Percentiles rank a stretch among this genome's conserved stretches.
Conservation (phyloP, 2,329 filamentous ascomycete species). For the Xylariaceae sp. region DNA sequence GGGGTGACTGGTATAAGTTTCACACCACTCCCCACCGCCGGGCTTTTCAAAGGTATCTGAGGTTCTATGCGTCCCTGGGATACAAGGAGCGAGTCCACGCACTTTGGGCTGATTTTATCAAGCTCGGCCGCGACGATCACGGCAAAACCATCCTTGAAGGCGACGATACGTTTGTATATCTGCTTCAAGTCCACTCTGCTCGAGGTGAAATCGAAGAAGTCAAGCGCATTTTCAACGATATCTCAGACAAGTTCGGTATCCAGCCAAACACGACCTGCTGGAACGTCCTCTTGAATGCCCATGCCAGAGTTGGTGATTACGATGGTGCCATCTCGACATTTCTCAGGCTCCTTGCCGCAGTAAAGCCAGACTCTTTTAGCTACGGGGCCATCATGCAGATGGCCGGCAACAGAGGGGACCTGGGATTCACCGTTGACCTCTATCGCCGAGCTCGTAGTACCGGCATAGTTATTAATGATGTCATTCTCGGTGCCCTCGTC, state of each 20-base stretch:
- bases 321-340: conserved; percentile 68
- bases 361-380: conserved; percentile 63
- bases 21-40: conserved; percentile 45
- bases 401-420: conserved; percentile 70
- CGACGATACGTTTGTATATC: conserved; percentile 51
- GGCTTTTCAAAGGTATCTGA: conserved; percentile 53
- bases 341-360: conserved; percentile 53
- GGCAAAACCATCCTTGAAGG: conserved; percentile 36
- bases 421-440: conserved; percentile 68
- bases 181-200: conserved; percentile 73
- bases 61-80: conserved; percentile 51
- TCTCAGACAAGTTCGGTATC: conserved; percentile 58
- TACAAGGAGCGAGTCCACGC: conserved; percentile 49
- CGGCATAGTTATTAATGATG: conserved; percentile 52
- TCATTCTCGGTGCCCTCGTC: conserved; percentile 68
- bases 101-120: conserved; percentile 49
- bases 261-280: conserved; percentile 64
- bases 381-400: conserved; percentile 77
- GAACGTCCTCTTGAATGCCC: conserved; percentile 77
- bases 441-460: conserved; percentile 63
- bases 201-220: conserved; percentile 65
- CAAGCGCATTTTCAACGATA: conserved; percentile 62
- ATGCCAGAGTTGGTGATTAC: conserved; percentile 67
- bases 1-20: conserved; percentile 51
- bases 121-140: conserved; percentile 37